Evolutionary conservation across 2,329 filamentous ascomycete species (phyloP).

Genomic region (Septoria petroselini): DNA sequence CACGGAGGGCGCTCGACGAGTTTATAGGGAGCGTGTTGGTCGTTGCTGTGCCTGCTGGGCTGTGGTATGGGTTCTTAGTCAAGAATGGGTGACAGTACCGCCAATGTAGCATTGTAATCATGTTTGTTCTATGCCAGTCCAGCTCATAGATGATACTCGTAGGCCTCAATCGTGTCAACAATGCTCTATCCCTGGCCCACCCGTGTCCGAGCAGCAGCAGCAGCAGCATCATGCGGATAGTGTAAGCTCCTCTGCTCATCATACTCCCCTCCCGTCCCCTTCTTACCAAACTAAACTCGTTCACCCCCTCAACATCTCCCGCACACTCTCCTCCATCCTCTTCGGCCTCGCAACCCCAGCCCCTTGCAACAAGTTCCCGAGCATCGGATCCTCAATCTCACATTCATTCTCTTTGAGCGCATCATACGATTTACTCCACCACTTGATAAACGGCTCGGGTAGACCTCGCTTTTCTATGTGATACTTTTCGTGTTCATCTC

Average conservation of each 20-base stretch:
- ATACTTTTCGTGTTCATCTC: slow-evolving; percentile 43
- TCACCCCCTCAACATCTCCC: slow-evolving; percentile 45
- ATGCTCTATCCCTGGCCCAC: too few species aligned
- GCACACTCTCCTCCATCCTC: slow-evolving; percentile 41
- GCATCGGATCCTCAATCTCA: slow-evolving; percentile 41
- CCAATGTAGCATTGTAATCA: not conserved
- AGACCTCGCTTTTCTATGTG: slow-evolving; percentile 41
- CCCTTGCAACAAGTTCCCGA: slow-evolving; percentile 42
- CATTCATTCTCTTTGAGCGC: slow-evolving; percentile 45
- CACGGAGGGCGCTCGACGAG: slow-evolving; percentile 23
- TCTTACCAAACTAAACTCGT: too few species aligned
- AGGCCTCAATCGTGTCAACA: too few species aligned
- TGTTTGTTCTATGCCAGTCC: too few species aligned
- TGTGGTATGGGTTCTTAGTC: slow-evolving; percentile 25
- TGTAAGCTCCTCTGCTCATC: too few species aligned
- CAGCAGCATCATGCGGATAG: too few species aligned
- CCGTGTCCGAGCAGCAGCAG: too few species aligned
- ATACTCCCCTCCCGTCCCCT: too few species aligned
- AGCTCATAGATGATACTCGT: too few species aligned
- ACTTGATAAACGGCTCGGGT: slow-evolving; percentile 42
- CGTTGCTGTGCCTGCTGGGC: slow-evolving; percentile 21
- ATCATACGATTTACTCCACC: slow-evolving; percentile 49
- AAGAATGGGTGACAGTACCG: slow-evolving; percentile 19
- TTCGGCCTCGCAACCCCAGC: slow-evolving; percentile 39
- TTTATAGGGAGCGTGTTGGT: slow-evolving; percentile 21